Percentiles rank a stretch among this genome's conserved stretches.
phyloP scores from a whole-genome alignment of 257 asterid genomes.

The Nicotiana tomentosiformis region DNA sequence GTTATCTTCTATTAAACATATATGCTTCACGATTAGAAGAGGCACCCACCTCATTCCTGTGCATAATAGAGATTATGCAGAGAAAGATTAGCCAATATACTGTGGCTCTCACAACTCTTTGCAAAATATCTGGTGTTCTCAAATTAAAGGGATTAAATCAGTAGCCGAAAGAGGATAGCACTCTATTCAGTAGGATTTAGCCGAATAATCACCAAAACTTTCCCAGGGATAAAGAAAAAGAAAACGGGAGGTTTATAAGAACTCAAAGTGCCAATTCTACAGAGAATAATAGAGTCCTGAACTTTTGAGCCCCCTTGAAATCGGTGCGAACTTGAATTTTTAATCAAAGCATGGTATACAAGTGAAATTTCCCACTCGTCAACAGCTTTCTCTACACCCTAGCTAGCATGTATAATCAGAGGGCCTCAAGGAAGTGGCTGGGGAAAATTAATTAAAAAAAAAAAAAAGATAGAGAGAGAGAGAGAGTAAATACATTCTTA shows the following conservation, averaged over 20 bases:
- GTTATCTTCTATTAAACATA: neutral
- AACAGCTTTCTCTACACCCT: neutral
- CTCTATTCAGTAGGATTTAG: neutral
- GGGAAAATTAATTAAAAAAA: neutral
- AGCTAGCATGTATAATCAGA: no score
- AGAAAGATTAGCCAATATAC: neutral
- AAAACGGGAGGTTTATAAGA: neutral
- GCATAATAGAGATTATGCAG: neutral
- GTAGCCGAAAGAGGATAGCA: neutral
- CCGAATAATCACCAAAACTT: neutral
- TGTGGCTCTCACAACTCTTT: neutral
- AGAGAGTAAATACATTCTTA: conserved; percentile 16
- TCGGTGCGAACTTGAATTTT: neutral
- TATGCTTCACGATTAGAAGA: neutral
- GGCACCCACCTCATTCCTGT: neutral
- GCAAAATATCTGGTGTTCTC: neutral
- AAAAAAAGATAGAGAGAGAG: neutral
- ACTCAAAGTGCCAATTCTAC: neutral
- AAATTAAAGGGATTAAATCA: neutral
- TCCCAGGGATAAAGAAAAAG: neutral
- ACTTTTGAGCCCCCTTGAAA: neutral
- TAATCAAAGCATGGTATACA: neutral
- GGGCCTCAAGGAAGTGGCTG: no score
- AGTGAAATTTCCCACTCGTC: neutral
- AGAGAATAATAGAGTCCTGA: no score